Percentiles rank a stretch among this genome's conserved stretches.
phyloP scores from a whole-genome alignment of 2,329 filamentous ascomycete species.

The Hawksworthiomyces lignivorus region DNA sequence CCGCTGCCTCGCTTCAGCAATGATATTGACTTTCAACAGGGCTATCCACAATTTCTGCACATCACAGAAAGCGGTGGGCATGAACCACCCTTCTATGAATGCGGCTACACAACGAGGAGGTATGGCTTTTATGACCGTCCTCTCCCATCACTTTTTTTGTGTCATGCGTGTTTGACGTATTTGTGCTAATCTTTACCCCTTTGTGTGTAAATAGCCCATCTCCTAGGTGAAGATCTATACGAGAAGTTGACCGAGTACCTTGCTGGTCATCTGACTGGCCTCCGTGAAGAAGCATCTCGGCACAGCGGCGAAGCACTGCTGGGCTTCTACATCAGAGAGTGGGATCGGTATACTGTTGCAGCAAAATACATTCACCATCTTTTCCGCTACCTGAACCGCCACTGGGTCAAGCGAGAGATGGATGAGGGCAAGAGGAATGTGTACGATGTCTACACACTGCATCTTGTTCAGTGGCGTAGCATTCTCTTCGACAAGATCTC shows the following conservation, averaged over 20 bases:
- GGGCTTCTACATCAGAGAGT: slow-evolving; percentile 91
- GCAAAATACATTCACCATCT: slow-evolving; percentile 97
- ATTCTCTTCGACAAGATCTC: slow-evolving; percentile 83
- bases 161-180: neutral
- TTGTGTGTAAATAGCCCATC: slow-evolving; percentile 55
- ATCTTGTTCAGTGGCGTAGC: slow-evolving; percentile 90
- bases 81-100: slow-evolving; percentile 31
- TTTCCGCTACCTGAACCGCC: slow-evolving; percentile 91
- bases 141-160: neutral
- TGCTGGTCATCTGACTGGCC: slow-evolving; percentile 62
- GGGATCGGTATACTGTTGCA: slow-evolving; percentile 89
- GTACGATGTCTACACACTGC: slow-evolving; percentile 95
- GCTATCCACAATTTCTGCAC: slow-evolving; percentile 99
- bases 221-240: slow-evolving; percentile 94
- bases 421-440: slow-evolving; percentile 98
- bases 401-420: slow-evolving; percentile 99
- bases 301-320: slow-evolving; percentile 88
- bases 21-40: slow-evolving; percentile 38
- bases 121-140: neutral
- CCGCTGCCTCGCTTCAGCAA: neutral
- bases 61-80: slow-evolving; percentile 83
- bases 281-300: slow-evolving; percentile 64
- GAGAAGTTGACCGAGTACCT: slow-evolving; percentile 85
- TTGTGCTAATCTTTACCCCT: neutral
- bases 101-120: slow-evolving; percentile 22